Evolutionary conservation across 768 basidiomycete genomes (phyloP), one percentile per base, ranked within the genome.

Genomic region (Leucosporidium yakuticum): DNA sequence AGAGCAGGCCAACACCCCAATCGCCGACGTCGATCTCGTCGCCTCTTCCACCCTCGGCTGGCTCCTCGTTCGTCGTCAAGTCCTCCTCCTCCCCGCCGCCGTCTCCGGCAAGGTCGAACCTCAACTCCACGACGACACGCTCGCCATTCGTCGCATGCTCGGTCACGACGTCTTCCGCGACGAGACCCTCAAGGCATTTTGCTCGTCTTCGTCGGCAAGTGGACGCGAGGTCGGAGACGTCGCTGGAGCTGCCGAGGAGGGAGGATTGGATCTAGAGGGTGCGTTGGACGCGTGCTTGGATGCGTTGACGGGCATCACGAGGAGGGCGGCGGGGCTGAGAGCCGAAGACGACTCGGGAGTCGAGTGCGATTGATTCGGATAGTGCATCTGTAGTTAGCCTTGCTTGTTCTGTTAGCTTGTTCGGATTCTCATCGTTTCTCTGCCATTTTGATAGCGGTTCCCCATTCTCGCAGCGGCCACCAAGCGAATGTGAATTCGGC

Each of bases 61-160:
- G 71, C 63, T 72, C 25, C 25, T 60, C 54, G 62, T 69, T 7
- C 67, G 71, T n/a, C 60, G 60, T 21, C 32, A 53, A 44, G 20
- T 54, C 47, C 32, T 48, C 34, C 25, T 59, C 54, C 9, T 34
- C 60, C 32, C 49, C 56, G 21, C 47, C 34, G 20, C 20, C 60
- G 14, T 14, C n/a, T 32, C 5, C 17, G 48, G 25, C 55, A 62
- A 72, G 44, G 54, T 49, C 23, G 57, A 63, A 25, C 34, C 62
- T 4, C 39, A 55, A 2, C 51, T 69, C 21, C 68, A 69, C 50
- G 54, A 62, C 4, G 57, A 31, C 3, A 62, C 71, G 32, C 62
- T 72, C 19, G 49, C 62, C 27, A n/a, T 63, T 2, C 53, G 71
- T 2, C 44, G 56, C n/a, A 27, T 69, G 19, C 67, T 72, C 50